Evolutionary conservation across 257 asterid species (phyloP).

Genomic region (Solanum chiquidenum): DNA sequence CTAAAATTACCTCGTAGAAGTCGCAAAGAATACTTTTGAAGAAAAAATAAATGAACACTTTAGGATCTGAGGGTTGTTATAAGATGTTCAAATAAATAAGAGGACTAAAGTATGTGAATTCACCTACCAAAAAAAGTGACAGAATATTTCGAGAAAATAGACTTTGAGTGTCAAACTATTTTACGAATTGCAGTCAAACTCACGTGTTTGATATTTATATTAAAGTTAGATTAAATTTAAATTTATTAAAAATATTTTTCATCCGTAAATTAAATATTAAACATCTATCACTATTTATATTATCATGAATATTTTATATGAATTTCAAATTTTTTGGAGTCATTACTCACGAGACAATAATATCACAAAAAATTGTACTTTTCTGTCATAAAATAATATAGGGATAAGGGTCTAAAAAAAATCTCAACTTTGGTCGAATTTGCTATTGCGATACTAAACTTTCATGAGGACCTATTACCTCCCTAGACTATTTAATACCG

Average conservation of each 20-base stretch:
- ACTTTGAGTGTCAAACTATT: neutral
- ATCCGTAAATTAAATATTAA: too few relatives aligned
- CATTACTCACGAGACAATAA: too few relatives aligned
- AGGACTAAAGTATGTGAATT: neutral
- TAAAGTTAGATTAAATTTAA: neutral
- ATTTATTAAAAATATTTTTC: neutral
- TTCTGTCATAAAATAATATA: neutral
- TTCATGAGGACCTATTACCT: too few relatives aligned
- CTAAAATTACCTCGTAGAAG: conserved; percentile 11
- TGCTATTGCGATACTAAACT: too few relatives aligned
- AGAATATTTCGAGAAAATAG: neutral
- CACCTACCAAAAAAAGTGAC: neutral
- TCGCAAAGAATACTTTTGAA: neutral
- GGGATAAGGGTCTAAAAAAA: too few relatives aligned
- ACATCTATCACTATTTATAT: neutral
- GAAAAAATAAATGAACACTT: neutral
- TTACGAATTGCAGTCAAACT: neutral
- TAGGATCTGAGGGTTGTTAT: neutral
- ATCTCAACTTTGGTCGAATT: too few relatives aligned
- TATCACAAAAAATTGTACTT: neutral
- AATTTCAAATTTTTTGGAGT: neutral
- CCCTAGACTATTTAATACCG: too few relatives aligned
- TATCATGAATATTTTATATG: neutral
- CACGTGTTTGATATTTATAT: neutral
- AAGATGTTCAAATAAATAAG: neutral